Base-by-base conservation (phyloP, 345 rosid species). In the Diplotaxis tenuifolia region DNA sequence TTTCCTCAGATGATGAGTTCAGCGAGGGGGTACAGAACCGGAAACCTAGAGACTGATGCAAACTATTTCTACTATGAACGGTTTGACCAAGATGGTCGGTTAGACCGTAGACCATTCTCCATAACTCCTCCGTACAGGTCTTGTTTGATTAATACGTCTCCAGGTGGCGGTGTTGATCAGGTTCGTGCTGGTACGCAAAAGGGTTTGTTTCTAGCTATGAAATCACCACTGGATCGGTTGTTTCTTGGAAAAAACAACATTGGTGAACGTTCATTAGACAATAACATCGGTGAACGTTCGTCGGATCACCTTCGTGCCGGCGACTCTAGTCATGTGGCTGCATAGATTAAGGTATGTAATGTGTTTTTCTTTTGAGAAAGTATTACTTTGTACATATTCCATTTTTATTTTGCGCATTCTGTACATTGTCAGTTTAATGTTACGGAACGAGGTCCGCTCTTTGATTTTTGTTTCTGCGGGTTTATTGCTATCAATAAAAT, bases 1-100 rank as follows among this genome's bases (percentile, higher is more conserved):
- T 85, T 90, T 25, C 85, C 93, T 0, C 75, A 89, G 20, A 87
- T 52, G 10, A 80, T 82, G 72, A 90, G 98, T 68, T 68, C 88
- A 12, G 81, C 83, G 55, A 84, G 79, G 36, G 91, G 93, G 2
- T 86, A 82, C 57, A 69, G 93, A 68, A 85, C 82, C 62, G 81
- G 77, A 22, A 86, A 88, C 36, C 68, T 76, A 61, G 76, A 65
- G 47, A 75, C 74, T 1, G 74, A 74, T 12, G 79, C 54, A 75
- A 80, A 74, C 63, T 58, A 66, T 36, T 74, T 29, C 28, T 52
- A 66, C 69, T 82, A 81, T 50, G 88, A 89, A 50, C 86, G 86
- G 76, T 83, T 86, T 59, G 84, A 82, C 66, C 72, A 61, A 60
- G 82, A 76, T 25, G 73, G 71, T 3, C 81, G 76, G 72, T 70